Percentiles rank a stretch among this genome's conserved stretches.
Conservation (phyloP, 2,329 filamentous ascomycete genomes). For the Aspergillus hortae region DNA sequence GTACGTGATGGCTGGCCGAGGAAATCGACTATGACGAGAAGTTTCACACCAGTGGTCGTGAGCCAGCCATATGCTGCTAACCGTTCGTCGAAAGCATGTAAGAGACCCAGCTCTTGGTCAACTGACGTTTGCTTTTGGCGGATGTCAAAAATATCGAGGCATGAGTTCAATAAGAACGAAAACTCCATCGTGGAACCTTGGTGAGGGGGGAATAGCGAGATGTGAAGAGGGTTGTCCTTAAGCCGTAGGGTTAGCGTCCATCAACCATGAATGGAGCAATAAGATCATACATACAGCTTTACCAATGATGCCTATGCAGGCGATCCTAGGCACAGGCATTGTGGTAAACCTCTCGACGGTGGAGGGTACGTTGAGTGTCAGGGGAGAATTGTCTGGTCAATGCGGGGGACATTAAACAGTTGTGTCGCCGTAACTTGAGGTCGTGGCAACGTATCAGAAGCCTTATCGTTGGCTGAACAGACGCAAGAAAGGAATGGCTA, state of each 20-base stretch:
- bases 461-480: too few species aligned
- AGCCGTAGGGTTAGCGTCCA: conserved; percentile 3
- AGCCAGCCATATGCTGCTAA: conserved; percentile 93
- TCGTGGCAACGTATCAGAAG: too few species aligned
- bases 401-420: too few species aligned
- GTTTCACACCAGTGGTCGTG: conserved; percentile 90
- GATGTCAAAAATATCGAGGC: conserved; percentile 89
- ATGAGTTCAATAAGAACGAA: conserved; percentile 84
- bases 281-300: conserved; percentile 64
- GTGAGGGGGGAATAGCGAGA: conserved; percentile 80
- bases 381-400: neutral
- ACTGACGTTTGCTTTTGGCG: conserved; percentile 69
- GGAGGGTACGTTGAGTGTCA: neutral
- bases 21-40: conserved; percentile 89
- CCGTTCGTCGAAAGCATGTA: conserved; percentile 91
- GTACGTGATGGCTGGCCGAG: conserved; percentile 59
- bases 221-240: conserved; percentile 94
- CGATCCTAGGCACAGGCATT: conserved; percentile 68
- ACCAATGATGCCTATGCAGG: conserved; percentile 89
- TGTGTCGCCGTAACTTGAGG: too few species aligned
- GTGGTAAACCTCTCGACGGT: neutral
- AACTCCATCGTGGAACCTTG: conserved; percentile 69
- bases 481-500: too few species aligned
- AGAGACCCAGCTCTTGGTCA: conserved; percentile 82
- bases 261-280: neutral